Evolutionary conservation across 2,329 filamentous ascomycete genomes (phyloP).

Genomic region (Penicillium nordicum): DNA sequence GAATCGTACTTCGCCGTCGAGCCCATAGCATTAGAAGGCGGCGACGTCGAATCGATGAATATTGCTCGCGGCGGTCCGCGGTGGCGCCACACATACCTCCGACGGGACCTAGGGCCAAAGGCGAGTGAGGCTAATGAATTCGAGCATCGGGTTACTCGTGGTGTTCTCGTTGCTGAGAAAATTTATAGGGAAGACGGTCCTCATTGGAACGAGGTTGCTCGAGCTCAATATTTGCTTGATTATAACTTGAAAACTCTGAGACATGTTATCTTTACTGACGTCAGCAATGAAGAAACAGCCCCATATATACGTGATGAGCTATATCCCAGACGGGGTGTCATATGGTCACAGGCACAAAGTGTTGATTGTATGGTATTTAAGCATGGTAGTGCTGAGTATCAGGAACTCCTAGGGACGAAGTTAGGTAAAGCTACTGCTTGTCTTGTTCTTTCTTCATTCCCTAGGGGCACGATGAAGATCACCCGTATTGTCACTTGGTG

Average conservation of each 20-base stretch:
- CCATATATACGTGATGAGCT: not conserved
- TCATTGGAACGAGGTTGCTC: conserved; percentile 1
- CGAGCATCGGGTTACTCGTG: not conserved
- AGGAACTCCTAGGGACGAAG: conserved; percentile 1
- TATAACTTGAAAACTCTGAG: not conserved
- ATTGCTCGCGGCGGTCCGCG: not conserved
- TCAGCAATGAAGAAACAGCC: not conserved
- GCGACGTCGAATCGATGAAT: not conserved
- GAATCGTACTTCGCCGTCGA: not conserved
- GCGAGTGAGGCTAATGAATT: not conserved
- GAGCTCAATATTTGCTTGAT: not conserved
- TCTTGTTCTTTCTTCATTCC: not conserved
- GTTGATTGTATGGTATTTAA: not conserved
- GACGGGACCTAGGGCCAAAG: not conserved
- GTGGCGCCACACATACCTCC: not conserved
- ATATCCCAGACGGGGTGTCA: not conserved
- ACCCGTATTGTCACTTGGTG: not conserved
- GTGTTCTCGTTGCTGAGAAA: not conserved
- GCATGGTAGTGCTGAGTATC: not conserved
- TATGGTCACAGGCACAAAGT: not conserved
- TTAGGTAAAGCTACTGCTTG: not conserved
- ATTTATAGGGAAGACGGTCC: not conserved
- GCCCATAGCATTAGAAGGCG: not conserved
- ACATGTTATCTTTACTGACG: not conserved
- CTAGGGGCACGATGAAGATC: not conserved